Evolutionary conservation across 345 rosid species (phyloP).

Genomic region (Aegle marmelos): DNA sequence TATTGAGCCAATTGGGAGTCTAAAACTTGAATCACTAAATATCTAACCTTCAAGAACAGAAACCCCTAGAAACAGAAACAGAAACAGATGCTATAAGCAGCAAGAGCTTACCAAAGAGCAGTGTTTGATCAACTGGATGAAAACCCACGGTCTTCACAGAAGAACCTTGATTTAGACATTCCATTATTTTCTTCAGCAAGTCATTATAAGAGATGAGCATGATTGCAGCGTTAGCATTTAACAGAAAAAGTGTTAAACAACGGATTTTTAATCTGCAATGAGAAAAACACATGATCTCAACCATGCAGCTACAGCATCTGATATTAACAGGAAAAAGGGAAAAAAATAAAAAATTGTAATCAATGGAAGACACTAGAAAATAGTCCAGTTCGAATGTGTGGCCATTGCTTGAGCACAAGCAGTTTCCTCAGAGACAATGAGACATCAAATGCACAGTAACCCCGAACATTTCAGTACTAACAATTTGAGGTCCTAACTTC

Average conservation of each 20-base stretch:
- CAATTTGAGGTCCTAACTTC: no score
- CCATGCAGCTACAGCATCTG: background rate
- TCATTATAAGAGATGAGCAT: constrained; percentile 27
- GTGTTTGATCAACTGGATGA: constrained; percentile 35
- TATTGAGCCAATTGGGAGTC: no score
- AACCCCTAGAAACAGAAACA: background rate
- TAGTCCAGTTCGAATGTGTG: no score
- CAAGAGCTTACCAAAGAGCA: constrained; percentile 27
- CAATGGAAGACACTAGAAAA: no score
- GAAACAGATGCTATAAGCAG: background rate
- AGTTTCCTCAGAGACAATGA: no score
- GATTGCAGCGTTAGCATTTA: constrained; percentile 43
- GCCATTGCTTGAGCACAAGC: no score
- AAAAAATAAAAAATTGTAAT: background rate
- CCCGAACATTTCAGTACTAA: no score
- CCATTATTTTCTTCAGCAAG: constrained; percentile 27
- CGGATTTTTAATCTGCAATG: constrained; percentile 39
- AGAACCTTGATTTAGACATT: constrained; percentile 28
- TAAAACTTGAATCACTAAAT: background rate
- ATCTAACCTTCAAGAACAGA: background rate
- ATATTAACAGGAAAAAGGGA: background rate
- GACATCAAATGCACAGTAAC: background rate
- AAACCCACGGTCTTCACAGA: constrained; percentile 36
- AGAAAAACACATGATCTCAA: background rate
- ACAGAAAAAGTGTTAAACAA: constrained; percentile 48